Conservation (phyloP, 164 flowering plant genomes). For the Berberis vulgaris region DNA sequence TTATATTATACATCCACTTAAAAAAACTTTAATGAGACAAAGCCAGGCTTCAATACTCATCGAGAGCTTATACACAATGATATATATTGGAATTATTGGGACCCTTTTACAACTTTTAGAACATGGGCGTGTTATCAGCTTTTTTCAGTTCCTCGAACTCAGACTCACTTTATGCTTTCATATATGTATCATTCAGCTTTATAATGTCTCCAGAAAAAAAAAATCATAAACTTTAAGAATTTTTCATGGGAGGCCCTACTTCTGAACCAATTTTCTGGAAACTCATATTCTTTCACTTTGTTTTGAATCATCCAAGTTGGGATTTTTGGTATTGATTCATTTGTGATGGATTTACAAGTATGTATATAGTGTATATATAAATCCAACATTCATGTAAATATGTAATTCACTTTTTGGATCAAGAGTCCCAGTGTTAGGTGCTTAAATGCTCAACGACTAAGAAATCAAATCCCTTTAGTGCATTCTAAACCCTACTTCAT, state of each 20-base stretch:
- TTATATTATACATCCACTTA: no score
- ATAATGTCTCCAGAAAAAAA: background rate
- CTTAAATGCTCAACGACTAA: no score
- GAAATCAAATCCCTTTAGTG: no score
- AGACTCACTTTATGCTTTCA: background rate
- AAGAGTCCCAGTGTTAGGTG: no score
- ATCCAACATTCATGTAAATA: no score
- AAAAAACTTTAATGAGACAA: conserved; percentile 25
- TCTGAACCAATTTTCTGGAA: background rate
- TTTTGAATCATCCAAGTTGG: no score
- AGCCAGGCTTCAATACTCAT: conserved; percentile 19
- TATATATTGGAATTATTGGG: conserved; percentile 29
- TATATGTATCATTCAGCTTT: background rate
- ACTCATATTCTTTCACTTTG: no score
- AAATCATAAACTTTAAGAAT: background rate
- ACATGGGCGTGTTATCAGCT: conserved; percentile 28
- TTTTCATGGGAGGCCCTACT: background rate
- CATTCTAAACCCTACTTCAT: no score
- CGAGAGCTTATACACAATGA: conserved; percentile 24
- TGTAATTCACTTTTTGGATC: no score
- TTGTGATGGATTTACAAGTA: no score
- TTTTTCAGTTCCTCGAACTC: conserved; percentile 9
- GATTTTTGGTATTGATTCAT: no score
- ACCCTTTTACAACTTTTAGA: conserved; percentile 22
- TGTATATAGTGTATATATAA: no score